phyloP scores from a whole-genome alignment of 257 asterid genomes.

The Solanum rostratum region DNA sequence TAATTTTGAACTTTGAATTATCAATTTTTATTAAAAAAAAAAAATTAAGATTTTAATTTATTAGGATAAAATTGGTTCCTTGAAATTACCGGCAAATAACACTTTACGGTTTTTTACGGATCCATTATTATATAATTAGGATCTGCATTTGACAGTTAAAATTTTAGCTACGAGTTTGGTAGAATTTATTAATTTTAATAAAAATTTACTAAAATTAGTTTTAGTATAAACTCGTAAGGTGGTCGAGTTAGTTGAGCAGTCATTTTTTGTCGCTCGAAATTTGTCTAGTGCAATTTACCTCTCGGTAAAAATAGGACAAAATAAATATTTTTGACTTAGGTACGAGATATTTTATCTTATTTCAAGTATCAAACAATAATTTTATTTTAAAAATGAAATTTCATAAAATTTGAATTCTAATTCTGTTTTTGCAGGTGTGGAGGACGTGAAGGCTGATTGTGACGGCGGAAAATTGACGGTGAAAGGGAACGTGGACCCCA shows the following conservation, averaged over 20 bases:
- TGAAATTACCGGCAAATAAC: constrained; percentile 14
- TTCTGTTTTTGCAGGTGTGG: constrained; percentile 38
- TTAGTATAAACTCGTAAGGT: not conserved
- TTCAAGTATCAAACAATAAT: no score
- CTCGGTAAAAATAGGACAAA: no score
- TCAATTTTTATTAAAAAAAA: not conserved
- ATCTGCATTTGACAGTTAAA: constrained; percentile 7
- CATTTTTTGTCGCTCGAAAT: not conserved
- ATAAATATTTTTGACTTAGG: no score
- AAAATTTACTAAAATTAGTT: not conserved
- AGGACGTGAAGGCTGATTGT: constrained; percentile 64
- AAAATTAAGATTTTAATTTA: not conserved
- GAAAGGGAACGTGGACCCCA: constrained; percentile 78
- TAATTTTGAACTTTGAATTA: not conserved
- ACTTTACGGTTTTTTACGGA: constrained; percentile 35
- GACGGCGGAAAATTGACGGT: constrained; percentile 60
- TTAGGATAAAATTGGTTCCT: not conserved
- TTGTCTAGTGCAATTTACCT: not conserved
- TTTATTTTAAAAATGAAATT: no score
- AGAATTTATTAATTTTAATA: not conserved
- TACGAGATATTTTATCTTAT: no score
- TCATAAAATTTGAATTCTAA: not conserved
- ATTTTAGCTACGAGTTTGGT: not conserved
- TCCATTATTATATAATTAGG: not conserved
- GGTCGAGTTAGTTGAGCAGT: not conserved